Percentiles rank a stretch among this genome's conserved stretches.
These are phyloP conservation scores for Myxozyma vanderwaltii DNA, from an alignment of 805 yeast genomes.

Conservation along the genomic window DNA sequence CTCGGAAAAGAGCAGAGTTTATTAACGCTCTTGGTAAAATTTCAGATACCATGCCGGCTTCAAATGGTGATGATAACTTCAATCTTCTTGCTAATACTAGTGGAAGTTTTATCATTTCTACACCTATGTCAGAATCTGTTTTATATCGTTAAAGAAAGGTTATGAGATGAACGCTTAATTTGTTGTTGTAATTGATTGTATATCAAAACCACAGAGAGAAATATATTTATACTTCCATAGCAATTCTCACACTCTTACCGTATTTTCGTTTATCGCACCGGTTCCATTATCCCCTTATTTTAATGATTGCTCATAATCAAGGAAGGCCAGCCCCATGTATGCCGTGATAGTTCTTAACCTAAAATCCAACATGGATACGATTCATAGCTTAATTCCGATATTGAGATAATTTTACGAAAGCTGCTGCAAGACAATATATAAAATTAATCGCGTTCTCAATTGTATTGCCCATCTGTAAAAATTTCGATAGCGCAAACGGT, in stretches of 20 bases:
- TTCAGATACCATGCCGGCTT: not conserved
- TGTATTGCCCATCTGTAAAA: slow-evolving; percentile 79
- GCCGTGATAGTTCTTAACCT: slow-evolving; percentile 87
- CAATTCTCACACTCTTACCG: slow-evolving; percentile 78
- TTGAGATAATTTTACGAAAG: slow-evolving; percentile 76
- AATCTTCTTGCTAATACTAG: not conserved
- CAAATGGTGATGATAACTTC: not conserved
- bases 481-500: slow-evolving; percentile 88
- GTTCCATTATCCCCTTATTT: slow-evolving; percentile 80
- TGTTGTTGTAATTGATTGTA: not conserved
- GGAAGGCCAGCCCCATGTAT: slow-evolving; percentile 71
- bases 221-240: slow-evolving; percentile 43
- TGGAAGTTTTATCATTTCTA: not conserved
- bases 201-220: not conserved
- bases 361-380: slow-evolving; percentile 80
- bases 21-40: not conserved
- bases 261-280: slow-evolving; percentile 68
- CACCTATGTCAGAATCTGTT: not conserved
- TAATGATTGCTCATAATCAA: slow-evolving; percentile 78
- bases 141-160: not conserved
- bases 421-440: slow-evolving; percentile 86
- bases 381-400: slow-evolving; percentile 74
- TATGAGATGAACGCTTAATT: not conserved
- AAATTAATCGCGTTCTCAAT: slow-evolving; percentile 76
- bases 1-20: not conserved